Conservation (phyloP, 805 yeast genomes). For the Saccharomycopsis javanensis region DNA sequence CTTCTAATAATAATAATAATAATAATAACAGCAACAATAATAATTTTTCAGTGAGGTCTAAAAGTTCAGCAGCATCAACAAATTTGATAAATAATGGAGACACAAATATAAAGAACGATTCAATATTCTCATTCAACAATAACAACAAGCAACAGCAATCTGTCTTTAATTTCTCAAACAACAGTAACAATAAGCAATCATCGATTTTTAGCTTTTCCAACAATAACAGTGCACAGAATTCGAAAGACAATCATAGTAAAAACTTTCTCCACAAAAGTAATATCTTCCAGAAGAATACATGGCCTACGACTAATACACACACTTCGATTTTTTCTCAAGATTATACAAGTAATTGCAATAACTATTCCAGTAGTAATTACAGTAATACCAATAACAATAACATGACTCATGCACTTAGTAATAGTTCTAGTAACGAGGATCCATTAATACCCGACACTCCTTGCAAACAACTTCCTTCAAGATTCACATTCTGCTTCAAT, state of each 20-base stretch:
- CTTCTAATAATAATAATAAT: neutral
- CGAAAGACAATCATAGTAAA: neutral
- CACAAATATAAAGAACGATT: neutral
- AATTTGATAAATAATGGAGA: neutral
- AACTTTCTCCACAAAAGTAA: neutral
- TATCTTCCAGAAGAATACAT: neutral
- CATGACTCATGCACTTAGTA: neutral
- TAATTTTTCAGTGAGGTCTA: neutral
- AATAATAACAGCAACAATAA: neutral
- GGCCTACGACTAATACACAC: neutral
- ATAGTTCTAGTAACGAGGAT: neutral
- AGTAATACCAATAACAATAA: neutral
- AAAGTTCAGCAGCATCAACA: neutral
- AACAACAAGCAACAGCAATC: neutral
- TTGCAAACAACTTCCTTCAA: neutral
- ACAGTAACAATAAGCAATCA: neutral
- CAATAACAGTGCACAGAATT: neutral
- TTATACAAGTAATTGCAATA: too few relatives aligned
- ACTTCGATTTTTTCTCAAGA: neutral
- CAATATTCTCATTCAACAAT: neutral
- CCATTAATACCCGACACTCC: neutral
- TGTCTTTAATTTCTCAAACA: neutral
- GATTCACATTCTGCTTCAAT: neutral
- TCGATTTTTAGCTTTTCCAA: neutral
- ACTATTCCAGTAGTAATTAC: too few relatives aligned